Evolutionary conservation across 441 rosid genomes (phyloP).

Genomic region (Metrosideros polymorpha): DNA sequence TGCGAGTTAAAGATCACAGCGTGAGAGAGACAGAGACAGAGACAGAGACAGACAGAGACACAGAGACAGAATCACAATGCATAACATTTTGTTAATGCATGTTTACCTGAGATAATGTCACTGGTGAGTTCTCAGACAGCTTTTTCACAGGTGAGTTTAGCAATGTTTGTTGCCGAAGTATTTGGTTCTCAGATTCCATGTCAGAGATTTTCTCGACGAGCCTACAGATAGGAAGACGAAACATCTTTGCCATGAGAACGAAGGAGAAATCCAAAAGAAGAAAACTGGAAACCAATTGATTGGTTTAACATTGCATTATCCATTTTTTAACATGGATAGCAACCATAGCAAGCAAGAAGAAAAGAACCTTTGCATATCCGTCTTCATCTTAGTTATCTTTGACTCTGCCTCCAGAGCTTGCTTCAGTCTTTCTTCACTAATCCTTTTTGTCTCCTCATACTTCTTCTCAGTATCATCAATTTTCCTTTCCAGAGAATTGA

Average conservation of each 20-base stretch:
- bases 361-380: constrained; percentile 70
- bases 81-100: background rate
- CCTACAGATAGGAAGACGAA: constrained; percentile 19
- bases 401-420: constrained; percentile 75
- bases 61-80: background rate
- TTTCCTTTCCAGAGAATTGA: constrained; percentile 64
- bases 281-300: background rate
- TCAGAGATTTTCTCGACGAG: constrained; percentile 80
- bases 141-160: constrained; percentile 27
- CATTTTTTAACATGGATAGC: background rate
- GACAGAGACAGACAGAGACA: background rate
- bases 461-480: constrained; percentile 78
- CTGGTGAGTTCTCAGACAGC: constrained; percentile 37
- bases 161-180: constrained; percentile 54
- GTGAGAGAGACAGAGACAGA: background rate
- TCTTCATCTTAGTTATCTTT: constrained; percentile 74
- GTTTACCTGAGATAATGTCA: constrained; percentile 36
- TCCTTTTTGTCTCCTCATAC: constrained; percentile 62
- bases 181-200: constrained; percentile 65
- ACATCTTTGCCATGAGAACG: background rate
- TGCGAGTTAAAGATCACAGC: constrained; percentile 15
- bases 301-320: background rate
- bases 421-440: constrained; percentile 76
- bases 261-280: background rate
- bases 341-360: background rate